phyloP scores from a whole-genome alignment of 352 stramenopile genomes.

The Phytophthora pisi region DNA sequence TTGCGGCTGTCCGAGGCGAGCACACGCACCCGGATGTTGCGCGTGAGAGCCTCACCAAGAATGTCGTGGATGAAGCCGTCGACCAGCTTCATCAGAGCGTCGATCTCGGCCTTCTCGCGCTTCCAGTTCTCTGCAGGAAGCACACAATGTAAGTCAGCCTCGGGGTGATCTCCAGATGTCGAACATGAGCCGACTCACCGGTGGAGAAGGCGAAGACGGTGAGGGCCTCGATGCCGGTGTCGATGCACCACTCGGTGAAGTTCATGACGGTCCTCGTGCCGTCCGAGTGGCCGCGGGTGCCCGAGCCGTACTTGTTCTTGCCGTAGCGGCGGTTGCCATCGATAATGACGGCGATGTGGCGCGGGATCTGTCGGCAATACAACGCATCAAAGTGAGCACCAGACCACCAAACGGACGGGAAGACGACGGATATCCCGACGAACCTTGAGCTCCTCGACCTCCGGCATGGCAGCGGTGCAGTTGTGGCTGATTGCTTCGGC shows the following conservation, averaged over 20 bases:
- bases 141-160: constrained; percentile 4
- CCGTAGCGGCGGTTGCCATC: constrained; percentile 97
- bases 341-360: constrained; percentile 96
- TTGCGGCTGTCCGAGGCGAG: constrained; percentile 80
- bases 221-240: constrained; percentile 86
- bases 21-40: constrained; percentile 92
- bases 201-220: constrained; percentile 97
- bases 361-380: constrained; percentile 55
- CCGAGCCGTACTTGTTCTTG: constrained; percentile 78
- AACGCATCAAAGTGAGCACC: constrained; percentile 15
- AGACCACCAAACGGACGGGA: constrained; percentile 6
- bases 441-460: constrained; percentile 38
- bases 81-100: constrained; percentile 94
- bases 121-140: constrained; percentile 93
- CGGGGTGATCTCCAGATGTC: neutral
- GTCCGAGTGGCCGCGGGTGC: constrained; percentile 91
- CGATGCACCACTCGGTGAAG: constrained; percentile 97
- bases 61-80: constrained; percentile 94
- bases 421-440: neutral
- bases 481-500: constrained; percentile 21
- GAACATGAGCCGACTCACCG: constrained; percentile 36
- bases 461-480: constrained; percentile 8
- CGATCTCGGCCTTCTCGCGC: constrained; percentile 86
- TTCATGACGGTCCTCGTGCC: constrained; percentile 95
- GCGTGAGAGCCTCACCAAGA: constrained; percentile 84